Conservation (phyloP, 2,329 filamentous ascomycete species). For the Neofusicoccum sp. region DNA sequence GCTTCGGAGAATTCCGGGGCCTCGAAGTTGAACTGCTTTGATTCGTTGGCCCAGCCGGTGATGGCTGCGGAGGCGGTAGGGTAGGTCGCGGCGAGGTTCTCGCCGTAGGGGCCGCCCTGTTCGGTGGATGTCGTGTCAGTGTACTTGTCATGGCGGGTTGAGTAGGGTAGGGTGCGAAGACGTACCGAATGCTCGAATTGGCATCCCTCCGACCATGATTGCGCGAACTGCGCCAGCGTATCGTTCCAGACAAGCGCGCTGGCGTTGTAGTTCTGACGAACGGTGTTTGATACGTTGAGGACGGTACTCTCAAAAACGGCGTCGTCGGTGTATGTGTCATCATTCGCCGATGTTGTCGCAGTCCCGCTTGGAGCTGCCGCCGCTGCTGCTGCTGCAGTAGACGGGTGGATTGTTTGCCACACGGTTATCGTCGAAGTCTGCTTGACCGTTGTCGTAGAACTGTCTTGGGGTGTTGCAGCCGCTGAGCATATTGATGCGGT, state of each 20-base stretch:
- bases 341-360: slow-evolving; percentile 18
- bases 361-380: neutral
- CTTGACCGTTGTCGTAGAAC: neutral
- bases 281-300: slow-evolving; percentile 67
- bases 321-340: slow-evolving; percentile 43
- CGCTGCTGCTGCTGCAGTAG: neutral
- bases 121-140: neutral
- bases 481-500: neutral
- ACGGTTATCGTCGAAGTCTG: slow-evolving; percentile 6
- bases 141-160: neutral
- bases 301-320: slow-evolving; percentile 53
- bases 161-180: slow-evolving; percentile 4
- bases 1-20: slow-evolving; percentile 53
- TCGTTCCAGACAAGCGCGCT: slow-evolving; percentile 64
- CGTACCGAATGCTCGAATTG: slow-evolving; percentile 56
- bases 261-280: slow-evolving; percentile 66
- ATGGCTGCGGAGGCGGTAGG: slow-evolving; percentile 60
- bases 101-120: slow-evolving; percentile 66
- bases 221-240: slow-evolving; percentile 61
- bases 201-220: slow-evolving; percentile 51
- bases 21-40: slow-evolving; percentile 60
- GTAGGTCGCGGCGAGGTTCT: slow-evolving; percentile 74
- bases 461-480: neutral
- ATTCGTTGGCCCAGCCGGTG: slow-evolving; percentile 68
- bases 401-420: neutral